phyloP scores from a whole-genome alignment of 352 stramenopile species.

The Pythium grandisporangium region DNA sequence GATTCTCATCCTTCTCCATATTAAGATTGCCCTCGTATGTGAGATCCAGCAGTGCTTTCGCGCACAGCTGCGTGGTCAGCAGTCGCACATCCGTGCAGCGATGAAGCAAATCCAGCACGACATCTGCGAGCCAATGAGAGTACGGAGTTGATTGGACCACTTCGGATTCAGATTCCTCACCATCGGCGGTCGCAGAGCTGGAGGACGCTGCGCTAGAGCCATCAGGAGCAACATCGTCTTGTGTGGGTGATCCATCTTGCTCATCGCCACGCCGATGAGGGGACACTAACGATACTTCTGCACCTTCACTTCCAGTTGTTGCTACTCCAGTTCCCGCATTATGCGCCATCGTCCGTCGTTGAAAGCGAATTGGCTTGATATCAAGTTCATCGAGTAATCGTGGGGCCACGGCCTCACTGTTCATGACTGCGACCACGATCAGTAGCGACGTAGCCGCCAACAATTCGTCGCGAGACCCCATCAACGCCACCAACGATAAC shows the following conservation, averaged over 20 bases:
- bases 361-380: slow-evolving; percentile 41
- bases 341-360: no score
- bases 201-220: background rate
- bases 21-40: slow-evolving; percentile 20
- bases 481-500: slow-evolving; percentile 46
- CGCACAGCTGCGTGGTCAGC: slow-evolving; percentile 41
- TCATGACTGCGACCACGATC: slow-evolving; percentile 51
- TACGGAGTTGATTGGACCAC: no score
- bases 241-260: no score
- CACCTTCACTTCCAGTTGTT: no score
- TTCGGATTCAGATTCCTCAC: slow-evolving; percentile 2
- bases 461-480: slow-evolving; percentile 52
- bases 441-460: slow-evolving; percentile 52
- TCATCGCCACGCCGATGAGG: no score
- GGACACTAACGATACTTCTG: no score
- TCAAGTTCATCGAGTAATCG: slow-evolving; percentile 51
- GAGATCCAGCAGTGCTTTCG: slow-evolving; percentile 46
- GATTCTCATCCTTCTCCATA: background rate
- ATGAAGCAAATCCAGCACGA: slow-evolving; percentile 29
- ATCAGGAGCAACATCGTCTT: background rate
- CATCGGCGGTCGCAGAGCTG: background rate
- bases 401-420: slow-evolving; percentile 53
- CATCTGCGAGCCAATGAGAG: slow-evolving; percentile 43
- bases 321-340: no score
- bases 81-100: slow-evolving; percentile 40